phyloP scores from a whole-genome alignment of 345 rosid genomes.

The Odontarrhena argentea region DNA sequence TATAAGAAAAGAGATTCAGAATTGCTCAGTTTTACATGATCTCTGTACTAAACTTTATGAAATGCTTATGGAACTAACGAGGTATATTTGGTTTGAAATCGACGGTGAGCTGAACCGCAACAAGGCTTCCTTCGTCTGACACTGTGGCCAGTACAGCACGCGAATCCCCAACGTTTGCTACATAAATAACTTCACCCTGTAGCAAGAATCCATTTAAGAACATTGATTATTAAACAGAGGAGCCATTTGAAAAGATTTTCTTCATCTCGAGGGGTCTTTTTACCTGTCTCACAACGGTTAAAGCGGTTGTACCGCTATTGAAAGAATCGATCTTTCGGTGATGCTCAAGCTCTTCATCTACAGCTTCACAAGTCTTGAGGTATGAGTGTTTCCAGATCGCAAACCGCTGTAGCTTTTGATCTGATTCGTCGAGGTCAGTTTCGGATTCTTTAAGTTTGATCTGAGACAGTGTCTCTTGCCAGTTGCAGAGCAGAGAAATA shows the following conservation, averaged over 20 bases:
- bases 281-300: slow-evolving; percentile 85
- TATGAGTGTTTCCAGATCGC: slow-evolving; percentile 81
- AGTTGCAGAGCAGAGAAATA: slow-evolving; percentile 59
- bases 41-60: not conserved
- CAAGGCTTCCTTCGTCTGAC: slow-evolving; percentile 73
- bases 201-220: slow-evolving; percentile 27
- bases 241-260: not conserved
- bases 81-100: slow-evolving; percentile 92
- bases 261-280: not conserved
- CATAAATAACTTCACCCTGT: slow-evolving; percentile 66
- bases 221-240: not conserved
- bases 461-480: slow-evolving; percentile 79
- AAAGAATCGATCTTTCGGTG: slow-evolving; percentile 69
- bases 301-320: slow-evolving; percentile 85
- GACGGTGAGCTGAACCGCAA: slow-evolving; percentile 74
- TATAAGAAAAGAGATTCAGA: not conserved
- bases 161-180: slow-evolving; percentile 92
- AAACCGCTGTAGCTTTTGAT: slow-evolving; percentile 53
- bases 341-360: slow-evolving; percentile 75
- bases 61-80: slow-evolving; percentile 51
- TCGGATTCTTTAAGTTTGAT: slow-evolving; percentile 49
- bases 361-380: slow-evolving; percentile 72
- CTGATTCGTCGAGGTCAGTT: slow-evolving; percentile 52
- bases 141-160: slow-evolving; percentile 85
- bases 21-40: not conserved